Percentiles rank a stretch among this genome's conserved stretches.
phyloP scores from a whole-genome alignment of 495 filamentous ascomycete species.

The Penicillium tannophilum region DNA sequence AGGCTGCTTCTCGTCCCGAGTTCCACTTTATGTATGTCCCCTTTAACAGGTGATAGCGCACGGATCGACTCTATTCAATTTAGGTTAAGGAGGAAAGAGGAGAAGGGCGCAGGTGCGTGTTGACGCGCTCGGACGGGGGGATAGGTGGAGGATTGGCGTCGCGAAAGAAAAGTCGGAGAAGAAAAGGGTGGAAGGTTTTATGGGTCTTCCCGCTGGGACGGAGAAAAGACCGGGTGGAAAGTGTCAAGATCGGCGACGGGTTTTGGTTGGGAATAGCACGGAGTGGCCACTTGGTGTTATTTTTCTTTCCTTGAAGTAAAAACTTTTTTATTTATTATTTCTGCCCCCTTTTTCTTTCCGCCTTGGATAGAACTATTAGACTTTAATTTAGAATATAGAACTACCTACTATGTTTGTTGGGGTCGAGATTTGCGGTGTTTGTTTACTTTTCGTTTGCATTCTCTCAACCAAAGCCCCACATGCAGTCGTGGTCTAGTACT shows the following conservation, averaged over 20 bases:
- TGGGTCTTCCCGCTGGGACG: not conserved
- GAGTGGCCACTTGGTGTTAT: not conserved
- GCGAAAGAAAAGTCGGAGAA: constrained; percentile 11
- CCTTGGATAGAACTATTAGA: not conserved
- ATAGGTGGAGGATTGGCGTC: not conserved
- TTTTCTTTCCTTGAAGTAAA: not conserved
- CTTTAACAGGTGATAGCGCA: not conserved
- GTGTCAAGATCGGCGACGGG: constrained; percentile 17
- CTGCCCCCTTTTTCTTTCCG: too few relatives aligned
- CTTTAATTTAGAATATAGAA: too few relatives aligned
- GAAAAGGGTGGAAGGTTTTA: constrained; percentile 10
- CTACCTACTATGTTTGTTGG: too few relatives aligned
- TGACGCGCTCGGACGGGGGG: not conserved
- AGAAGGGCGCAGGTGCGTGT: not conserved
- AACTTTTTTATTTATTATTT: too few relatives aligned
- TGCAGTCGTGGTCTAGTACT: too few relatives aligned
- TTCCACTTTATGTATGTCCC: not conserved
- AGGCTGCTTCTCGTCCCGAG: not conserved
- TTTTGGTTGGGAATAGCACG: not conserved
- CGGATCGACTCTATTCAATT: not conserved
- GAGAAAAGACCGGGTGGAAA: not conserved
- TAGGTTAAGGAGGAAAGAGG: not conserved
- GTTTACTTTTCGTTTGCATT: too few relatives aligned
- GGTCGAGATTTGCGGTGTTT: too few relatives aligned
- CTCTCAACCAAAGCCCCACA: too few relatives aligned